Evolutionary conservation across 2,329 filamentous ascomycete species (phyloP).

Genomic region (Venturia pyrina): DNA sequence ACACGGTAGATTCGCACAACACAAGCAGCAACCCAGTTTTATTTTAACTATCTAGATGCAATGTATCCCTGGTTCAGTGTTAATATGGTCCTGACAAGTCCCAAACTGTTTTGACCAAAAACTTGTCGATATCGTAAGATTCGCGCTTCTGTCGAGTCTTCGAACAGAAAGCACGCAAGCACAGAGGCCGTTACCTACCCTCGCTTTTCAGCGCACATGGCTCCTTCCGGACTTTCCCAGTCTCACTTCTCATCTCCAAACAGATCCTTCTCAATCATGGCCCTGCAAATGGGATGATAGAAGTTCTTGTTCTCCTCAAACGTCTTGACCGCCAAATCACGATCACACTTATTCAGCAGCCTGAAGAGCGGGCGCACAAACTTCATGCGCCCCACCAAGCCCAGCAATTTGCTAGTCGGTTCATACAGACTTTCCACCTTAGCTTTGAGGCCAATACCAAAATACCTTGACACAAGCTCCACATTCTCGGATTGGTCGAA

Average conservation of each 20-base stretch:
- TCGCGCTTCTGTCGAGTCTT: background rate
- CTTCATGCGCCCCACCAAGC: conserved; percentile 88
- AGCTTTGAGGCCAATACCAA: conserved; percentile 66
- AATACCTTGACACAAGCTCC: conserved; percentile 74
- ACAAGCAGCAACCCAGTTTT: background rate
- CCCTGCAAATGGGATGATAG: conserved; percentile 87
- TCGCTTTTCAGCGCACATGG: background rate
- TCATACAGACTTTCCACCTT: conserved; percentile 59
- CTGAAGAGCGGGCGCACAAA: conserved; percentile 83
- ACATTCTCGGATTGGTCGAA: conserved; percentile 70
- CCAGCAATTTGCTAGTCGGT: conserved; percentile 64
- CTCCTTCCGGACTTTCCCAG: background rate
- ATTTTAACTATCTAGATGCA: background rate
- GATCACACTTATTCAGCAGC: conserved; percentile 63
- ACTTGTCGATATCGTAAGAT: too few relatives aligned
- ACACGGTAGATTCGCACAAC: background rate
- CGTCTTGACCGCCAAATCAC: conserved; percentile 64
- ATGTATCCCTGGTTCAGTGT: too few relatives aligned
- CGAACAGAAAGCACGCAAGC: too few relatives aligned
- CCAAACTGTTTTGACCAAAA: too few relatives aligned
- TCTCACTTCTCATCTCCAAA: conserved; percentile 26
- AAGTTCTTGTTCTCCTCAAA: conserved; percentile 85
- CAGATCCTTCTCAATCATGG: conserved; percentile 79
- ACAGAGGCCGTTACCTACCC: background rate
- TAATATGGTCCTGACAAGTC: too few relatives aligned